These are phyloP conservation scores for Barbatosphaeria neglecta DNA, from an alignment of 495 filamentous ascomycete genomes.

Conservation along the genomic window DNA sequence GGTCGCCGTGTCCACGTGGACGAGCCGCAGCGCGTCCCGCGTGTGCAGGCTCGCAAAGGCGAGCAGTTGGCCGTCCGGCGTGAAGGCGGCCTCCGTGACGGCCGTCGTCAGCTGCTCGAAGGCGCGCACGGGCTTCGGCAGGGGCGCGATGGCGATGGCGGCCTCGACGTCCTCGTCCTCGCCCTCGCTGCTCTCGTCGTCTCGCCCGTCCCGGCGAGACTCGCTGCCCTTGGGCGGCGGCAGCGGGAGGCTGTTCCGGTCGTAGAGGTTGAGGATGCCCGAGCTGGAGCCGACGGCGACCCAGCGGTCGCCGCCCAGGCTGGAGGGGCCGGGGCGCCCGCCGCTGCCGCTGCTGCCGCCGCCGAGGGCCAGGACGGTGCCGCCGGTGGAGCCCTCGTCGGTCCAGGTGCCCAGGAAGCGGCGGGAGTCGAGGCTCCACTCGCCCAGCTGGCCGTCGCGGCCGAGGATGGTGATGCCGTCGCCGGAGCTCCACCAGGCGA, in stretches of 20 bases:
- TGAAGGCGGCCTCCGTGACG: constrained; percentile 64
- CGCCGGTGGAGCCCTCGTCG: constrained; percentile 83
- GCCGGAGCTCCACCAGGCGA: constrained; percentile 83
- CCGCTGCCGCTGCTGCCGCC: too few species aligned
- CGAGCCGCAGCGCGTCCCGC: constrained; percentile 75
- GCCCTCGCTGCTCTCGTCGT: too few species aligned
- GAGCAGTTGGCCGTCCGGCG: constrained; percentile 78
- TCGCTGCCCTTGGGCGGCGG: too few species aligned
- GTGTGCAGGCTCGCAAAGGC: constrained; percentile 76
- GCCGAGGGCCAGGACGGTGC: constrained; percentile 67
- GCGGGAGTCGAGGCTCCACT: constrained; percentile 59
- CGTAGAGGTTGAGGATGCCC: constrained; percentile 88
- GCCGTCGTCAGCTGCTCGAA: constrained; percentile 83
- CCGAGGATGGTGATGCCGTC: constrained; percentile 63
- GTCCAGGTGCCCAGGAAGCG: constrained; percentile 70
- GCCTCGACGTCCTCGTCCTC: constrained; percentile 27
- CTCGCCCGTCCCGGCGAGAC: too few species aligned
- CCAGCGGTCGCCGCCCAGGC: constrained; percentile 76
- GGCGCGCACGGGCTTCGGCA: constrained; percentile 55
- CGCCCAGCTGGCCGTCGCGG: constrained; percentile 84
- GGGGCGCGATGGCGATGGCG: constrained; percentile 49
- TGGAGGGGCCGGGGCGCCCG: constrained; percentile 44
- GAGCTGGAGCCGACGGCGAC: constrained; percentile 73
- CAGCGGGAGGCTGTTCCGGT: constrained; percentile 53
- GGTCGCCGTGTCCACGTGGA: constrained; percentile 83